Conservation (phyloP, 2,329 filamentous ascomycete species). For the Biscogniauxia marginata region DNA sequence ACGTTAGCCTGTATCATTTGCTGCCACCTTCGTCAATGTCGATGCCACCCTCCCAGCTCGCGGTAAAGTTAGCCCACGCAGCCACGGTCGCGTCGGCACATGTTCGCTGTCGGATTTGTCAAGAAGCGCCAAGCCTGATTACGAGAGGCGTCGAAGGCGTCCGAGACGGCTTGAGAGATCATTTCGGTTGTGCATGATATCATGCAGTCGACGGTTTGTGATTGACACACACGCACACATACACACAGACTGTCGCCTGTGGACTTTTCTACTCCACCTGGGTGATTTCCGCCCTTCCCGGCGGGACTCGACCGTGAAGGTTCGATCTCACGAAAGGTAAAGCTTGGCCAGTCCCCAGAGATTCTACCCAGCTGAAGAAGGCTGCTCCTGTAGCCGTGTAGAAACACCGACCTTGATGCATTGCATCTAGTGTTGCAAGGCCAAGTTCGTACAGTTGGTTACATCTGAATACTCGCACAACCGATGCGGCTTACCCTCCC, state of each 20-base stretch:
- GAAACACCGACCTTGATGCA: background rate
- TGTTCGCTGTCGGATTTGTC: background rate
- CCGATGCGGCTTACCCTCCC: background rate
- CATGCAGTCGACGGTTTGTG: background rate
- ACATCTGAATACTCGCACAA: background rate
- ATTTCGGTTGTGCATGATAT: background rate
- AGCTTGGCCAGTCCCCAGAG: background rate
- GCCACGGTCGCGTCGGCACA: no score
- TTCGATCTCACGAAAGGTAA: background rate
- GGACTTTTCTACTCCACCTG: slow-evolving; percentile 2
- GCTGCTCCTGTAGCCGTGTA: no score
- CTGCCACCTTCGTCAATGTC: background rate
- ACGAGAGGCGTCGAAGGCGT: background rate
- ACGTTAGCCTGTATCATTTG: slow-evolving; percentile 1
- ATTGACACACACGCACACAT: no score
- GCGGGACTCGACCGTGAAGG: background rate
- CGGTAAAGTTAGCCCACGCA: background rate
- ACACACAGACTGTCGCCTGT: no score
- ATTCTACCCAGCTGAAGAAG: background rate
- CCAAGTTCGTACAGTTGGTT: background rate
- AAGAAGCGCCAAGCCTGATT: background rate
- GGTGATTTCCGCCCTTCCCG: slow-evolving; percentile 17
- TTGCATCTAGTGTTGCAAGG: background rate
- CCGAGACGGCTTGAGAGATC: background rate
- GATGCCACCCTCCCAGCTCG: background rate